These are phyloP conservation scores for Ogataea pignaliae DNA, from an alignment of 805 yeast species.

Conservation along the genomic window DNA sequence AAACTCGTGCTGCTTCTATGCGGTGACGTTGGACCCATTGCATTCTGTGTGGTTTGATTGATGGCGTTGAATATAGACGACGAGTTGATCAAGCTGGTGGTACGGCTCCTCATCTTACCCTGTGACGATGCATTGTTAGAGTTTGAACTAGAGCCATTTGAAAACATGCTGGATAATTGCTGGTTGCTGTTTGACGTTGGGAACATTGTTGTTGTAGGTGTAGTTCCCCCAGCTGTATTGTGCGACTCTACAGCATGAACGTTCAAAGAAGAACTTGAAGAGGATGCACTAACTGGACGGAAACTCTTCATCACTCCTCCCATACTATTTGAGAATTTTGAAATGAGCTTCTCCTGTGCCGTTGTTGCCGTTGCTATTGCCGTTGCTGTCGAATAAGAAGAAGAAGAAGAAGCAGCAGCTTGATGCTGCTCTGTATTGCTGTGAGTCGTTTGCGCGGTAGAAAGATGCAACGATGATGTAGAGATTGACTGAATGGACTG, in stretches of 20 bases:
- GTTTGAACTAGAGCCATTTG: neutral
- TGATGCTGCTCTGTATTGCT: neutral
- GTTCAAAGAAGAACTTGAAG: slow-evolving; percentile 29
- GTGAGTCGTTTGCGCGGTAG: neutral
- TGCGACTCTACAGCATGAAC: slow-evolving; percentile 9
- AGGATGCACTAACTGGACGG: slow-evolving; percentile 29
- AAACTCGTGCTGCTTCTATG: slow-evolving; percentile 15
- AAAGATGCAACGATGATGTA: neutral
- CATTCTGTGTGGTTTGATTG: slow-evolving; percentile 4
- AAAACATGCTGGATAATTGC: neutral
- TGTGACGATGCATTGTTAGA: slow-evolving; percentile 1
- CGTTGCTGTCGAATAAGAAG: slow-evolving; percentile 7
- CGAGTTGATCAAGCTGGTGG: slow-evolving; percentile 27
- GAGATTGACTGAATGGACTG: slow-evolving; percentile 7
- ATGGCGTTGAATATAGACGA: slow-evolving; percentile 2
- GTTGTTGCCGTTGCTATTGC: slow-evolving; percentile 13
- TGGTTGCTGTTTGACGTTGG: slow-evolving; percentile 1
- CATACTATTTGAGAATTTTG: slow-evolving; percentile 28
- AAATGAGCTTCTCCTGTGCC: slow-evolving; percentile 24
- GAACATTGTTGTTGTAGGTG: slow-evolving; percentile 1
- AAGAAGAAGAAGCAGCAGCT: slow-evolving; percentile 1
- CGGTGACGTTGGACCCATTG: neutral
- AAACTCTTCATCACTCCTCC: slow-evolving; percentile 34
- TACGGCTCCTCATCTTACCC: slow-evolving; percentile 26
- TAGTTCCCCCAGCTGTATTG: neutral